Evolutionary conservation across 495 filamentous ascomycete genomes (phyloP).

Genomic region (Aspergillus affinis): DNA sequence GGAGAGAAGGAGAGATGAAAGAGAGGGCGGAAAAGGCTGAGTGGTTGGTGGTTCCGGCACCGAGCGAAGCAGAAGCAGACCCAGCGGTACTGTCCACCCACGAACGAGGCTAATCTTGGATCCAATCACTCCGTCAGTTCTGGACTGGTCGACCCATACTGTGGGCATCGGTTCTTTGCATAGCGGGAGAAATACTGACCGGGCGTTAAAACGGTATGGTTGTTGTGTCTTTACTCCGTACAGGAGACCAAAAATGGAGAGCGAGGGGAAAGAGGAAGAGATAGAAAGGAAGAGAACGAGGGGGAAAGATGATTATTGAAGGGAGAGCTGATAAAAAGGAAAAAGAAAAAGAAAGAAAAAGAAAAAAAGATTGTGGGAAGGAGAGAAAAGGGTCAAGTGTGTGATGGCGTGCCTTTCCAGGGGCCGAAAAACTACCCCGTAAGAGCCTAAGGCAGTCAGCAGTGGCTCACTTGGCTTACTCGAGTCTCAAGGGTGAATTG

Average conservation of each 20-base stretch:
- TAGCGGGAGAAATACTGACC: too few species aligned
- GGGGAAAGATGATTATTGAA: constrained; percentile 2
- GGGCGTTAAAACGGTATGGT: too few species aligned
- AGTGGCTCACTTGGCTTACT: too few species aligned
- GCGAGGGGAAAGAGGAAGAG: not conserved
- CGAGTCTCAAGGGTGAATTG: too few species aligned
- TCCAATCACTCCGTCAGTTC: too few species aligned
- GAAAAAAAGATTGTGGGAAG: constrained; percentile 2
- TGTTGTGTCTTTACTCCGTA: too few species aligned
- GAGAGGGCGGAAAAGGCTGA: constrained; percentile 11
- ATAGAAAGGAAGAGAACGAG: not conserved
- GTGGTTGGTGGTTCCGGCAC: not conserved
- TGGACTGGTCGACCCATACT: too few species aligned
- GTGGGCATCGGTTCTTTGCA: too few species aligned
- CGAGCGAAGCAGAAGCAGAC: not conserved
- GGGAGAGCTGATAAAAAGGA: too few species aligned
- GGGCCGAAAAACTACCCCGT: not conserved
- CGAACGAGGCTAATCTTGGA: not conserved
- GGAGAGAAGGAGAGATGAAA: not conserved
- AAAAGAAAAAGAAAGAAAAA: not conserved
- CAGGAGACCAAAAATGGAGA: not conserved
- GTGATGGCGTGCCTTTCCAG: constrained; percentile 5
- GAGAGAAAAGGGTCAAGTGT: constrained; percentile 10
- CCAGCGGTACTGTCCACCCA: not conserved
- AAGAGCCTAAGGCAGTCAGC: too few species aligned